Conservation (phyloP, 2,329 filamentous ascomycete species). For the Ophiocordyceps unilateralis region DNA sequence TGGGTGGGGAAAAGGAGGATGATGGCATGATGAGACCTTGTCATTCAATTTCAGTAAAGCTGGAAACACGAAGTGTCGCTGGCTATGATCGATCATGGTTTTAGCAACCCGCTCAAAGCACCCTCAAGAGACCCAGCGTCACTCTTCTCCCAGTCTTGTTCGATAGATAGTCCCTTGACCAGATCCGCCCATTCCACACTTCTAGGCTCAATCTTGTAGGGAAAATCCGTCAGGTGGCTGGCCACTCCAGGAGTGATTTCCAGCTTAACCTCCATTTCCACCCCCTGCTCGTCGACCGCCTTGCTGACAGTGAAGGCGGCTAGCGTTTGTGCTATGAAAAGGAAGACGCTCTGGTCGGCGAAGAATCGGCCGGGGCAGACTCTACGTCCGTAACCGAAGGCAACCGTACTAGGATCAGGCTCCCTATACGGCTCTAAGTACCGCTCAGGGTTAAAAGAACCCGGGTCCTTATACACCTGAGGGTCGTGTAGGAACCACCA, state of each 20-base stretch:
- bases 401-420: conserved; percentile 10
- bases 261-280: conserved; percentile 11
- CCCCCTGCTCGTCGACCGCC: conserved; percentile 13
- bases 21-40: too few relatives aligned
- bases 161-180: neutral
- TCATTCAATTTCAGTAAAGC: too few relatives aligned
- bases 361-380: conserved; percentile 16
- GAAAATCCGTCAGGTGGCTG: neutral
- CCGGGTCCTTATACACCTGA: conserved; percentile 37
- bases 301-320: conserved; percentile 14
- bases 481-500: conserved; percentile 42
- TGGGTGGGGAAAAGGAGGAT: too few relatives aligned
- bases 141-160: neutral
- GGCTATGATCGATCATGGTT: too few relatives aligned
- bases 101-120: too few relatives aligned
- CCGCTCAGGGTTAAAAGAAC: conserved; percentile 15
- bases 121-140: too few relatives aligned
- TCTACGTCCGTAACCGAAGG: conserved; percentile 20
- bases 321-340: conserved; percentile 22
- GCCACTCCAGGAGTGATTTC: conserved; percentile 1
- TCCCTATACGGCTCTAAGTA: conserved; percentile 12
- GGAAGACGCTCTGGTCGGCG: conserved; percentile 13
- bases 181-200: neutral
- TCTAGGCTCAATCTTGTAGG: neutral
- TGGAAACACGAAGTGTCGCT: too few relatives aligned